A percentile compares a stretch with the other conserved stretches of the same genome.
phyloP scores from a whole-genome alignment of 176 grass and related monocot species.

The sorghum (Sorghum bicolor) region DNA sequence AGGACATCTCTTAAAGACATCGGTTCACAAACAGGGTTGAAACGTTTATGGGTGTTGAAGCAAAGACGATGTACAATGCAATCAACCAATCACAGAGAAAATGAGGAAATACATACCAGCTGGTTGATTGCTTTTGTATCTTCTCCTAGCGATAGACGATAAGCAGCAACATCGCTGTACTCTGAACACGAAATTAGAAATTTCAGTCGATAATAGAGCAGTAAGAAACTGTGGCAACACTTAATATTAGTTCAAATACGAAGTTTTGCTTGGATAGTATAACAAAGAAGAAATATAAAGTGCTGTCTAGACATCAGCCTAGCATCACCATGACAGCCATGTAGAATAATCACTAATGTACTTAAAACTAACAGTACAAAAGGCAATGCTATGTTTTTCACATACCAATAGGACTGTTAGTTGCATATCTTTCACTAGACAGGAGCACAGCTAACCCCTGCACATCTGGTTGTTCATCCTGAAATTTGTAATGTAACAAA shows the following conservation, averaged over 20 bases:
- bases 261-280: background rate
- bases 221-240: background rate
- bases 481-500: constrained; percentile 40
- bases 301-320: background rate
- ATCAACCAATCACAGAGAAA: constrained; percentile 22
- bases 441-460: constrained; percentile 87
- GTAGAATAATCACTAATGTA: constrained; percentile 1
- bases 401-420: constrained; percentile 91
- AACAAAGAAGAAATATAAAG: background rate
- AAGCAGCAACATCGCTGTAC: constrained; percentile 92
- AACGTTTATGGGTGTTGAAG: background rate
- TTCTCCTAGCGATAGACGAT: constrained; percentile 87
- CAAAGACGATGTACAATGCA: background rate
- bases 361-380: constrained; percentile 19
- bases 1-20: background rate
- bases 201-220: constrained; percentile 4
- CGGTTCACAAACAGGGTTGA: background rate
- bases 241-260: background rate
- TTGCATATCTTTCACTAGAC: constrained; percentile 91
- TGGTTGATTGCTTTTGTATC: constrained; percentile 99
- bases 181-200: constrained; percentile 53
- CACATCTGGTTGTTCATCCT: constrained; percentile 96
- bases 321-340: constrained; percentile 1
- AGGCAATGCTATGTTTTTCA: background rate
- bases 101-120: constrained; percentile 56